Evolutionary conservation across 495 filamentous ascomycete species (phyloP).

Genomic region (Trichoderma asperelloides): DNA sequence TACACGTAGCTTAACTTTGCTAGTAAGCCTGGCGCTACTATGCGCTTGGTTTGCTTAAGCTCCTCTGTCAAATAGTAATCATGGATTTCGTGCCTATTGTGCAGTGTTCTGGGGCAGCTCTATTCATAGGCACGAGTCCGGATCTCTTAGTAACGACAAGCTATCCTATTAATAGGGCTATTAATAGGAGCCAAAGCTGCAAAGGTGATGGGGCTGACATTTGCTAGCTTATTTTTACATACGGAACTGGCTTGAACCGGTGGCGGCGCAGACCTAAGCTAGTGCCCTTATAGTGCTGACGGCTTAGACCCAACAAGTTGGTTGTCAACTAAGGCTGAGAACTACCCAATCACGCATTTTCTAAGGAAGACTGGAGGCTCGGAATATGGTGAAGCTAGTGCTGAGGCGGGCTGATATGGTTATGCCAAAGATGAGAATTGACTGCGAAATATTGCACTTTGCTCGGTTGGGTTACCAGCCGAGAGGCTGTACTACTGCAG

Average conservation of each 20-base stretch:
- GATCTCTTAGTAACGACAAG: background rate
- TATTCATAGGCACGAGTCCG: background rate
- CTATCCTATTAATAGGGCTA: background rate
- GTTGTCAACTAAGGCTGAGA: background rate
- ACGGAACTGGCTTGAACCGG: background rate
- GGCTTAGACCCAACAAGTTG: background rate
- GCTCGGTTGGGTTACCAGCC: background rate
- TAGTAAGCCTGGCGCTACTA: background rate
- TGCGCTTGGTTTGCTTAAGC: background rate
- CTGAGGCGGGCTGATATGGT: background rate
- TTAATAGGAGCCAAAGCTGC: background rate
- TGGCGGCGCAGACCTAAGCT: background rate
- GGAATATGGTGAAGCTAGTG: background rate
- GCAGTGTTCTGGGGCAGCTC: background rate
- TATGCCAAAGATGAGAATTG: background rate
- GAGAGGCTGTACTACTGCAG: background rate
- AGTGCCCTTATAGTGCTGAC: background rate
- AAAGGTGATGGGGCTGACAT: background rate
- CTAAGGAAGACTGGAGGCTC: background rate
- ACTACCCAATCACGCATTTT: background rate
- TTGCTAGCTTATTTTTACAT: background rate
- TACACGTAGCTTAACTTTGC: background rate
- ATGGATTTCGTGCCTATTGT: background rate
- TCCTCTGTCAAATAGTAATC: background rate
- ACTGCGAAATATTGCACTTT: background rate